Evolutionary conservation across 2,329 filamentous ascomycete species (phyloP).

Genomic region (Nemania sp.): DNA sequence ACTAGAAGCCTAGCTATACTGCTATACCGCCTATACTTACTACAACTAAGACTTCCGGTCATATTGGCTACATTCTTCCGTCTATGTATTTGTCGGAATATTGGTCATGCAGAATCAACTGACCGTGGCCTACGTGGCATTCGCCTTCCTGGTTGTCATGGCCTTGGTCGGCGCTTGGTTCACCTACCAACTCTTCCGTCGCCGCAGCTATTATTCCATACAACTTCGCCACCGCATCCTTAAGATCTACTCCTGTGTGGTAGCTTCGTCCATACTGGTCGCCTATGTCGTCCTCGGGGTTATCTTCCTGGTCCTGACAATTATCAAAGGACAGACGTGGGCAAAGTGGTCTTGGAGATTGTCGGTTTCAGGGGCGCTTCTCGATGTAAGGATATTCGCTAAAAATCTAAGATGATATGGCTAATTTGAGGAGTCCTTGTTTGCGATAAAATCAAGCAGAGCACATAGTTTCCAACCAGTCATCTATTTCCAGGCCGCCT

Average conservation of each 20-base stretch:
- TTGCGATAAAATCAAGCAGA: conserved; percentile 14
- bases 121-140: conserved; percentile 24
- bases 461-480: neutral
- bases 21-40: too few species aligned
- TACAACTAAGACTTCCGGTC: neutral
- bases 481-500: neutral
- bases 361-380: conserved; percentile 19
- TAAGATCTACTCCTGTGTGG: conserved; percentile 2
- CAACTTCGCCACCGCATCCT: neutral
- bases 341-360: conserved; percentile 33
- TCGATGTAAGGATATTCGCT: conserved; percentile 27
- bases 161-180: neutral
- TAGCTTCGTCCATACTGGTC: neutral
- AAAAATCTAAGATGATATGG: neutral
- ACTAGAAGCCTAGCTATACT: too few species aligned
- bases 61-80: neutral
- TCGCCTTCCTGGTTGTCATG: conserved; percentile 4
- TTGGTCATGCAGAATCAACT: neutral
- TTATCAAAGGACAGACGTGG: neutral
- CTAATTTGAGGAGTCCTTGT: conserved; percentile 25
- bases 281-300: conserved; percentile 2
- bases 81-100: neutral
- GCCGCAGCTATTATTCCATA: neutral
- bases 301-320: neutral
- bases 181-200: conserved; percentile 4